These are phyloP conservation scores for Tilletia walkeri DNA, from an alignment of 1,284 basidiomycete species.

Conservation along the genomic window DNA sequence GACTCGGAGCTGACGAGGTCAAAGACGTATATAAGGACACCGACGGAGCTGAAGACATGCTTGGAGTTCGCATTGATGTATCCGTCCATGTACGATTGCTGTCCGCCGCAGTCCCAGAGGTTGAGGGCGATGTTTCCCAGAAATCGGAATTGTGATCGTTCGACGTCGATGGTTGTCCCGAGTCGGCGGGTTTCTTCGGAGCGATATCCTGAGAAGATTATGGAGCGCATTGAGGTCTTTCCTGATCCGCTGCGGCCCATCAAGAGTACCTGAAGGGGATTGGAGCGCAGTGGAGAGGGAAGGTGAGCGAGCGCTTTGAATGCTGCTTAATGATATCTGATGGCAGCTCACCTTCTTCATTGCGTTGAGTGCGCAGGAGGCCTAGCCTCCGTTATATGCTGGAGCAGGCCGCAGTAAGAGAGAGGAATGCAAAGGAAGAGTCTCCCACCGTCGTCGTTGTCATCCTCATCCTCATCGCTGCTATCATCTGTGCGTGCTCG, in stretches of 20 bases:
- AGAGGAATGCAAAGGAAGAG: neutral
- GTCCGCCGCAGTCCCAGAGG: constrained; percentile 97
- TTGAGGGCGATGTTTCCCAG: constrained; percentile 89
- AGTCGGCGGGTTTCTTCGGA: constrained; percentile 85
- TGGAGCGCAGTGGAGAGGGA: too few relatives aligned
- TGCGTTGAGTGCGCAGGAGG: neutral
- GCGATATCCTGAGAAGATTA: constrained; percentile 96
- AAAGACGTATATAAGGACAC: constrained; percentile 39
- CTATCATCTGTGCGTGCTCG: too few relatives aligned
- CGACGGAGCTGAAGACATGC: constrained; percentile 88
- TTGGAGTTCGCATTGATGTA: constrained; percentile 85
- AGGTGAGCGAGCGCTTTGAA: neutral
- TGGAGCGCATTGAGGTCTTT: constrained; percentile 93
- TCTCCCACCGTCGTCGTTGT: too few relatives aligned
- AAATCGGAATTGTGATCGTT: constrained; percentile 95
- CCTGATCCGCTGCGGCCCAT: constrained; percentile 60
- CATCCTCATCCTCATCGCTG: too few relatives aligned
- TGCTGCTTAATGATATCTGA: neutral
- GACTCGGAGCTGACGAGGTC: constrained; percentile 43
- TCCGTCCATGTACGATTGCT: constrained; percentile 95
- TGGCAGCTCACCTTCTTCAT: constrained; percentile 7
- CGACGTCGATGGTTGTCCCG: constrained; percentile 95
- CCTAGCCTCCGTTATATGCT: neutral
- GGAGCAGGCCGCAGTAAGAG: neutral
- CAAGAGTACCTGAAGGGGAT: constrained; percentile 36